A percentile compares a stretch with the other conserved stretches of the same genome.
phyloP scores from a whole-genome alignment of 2,329 filamentous ascomycete species.

The Apiospora phragmitis region DNA sequence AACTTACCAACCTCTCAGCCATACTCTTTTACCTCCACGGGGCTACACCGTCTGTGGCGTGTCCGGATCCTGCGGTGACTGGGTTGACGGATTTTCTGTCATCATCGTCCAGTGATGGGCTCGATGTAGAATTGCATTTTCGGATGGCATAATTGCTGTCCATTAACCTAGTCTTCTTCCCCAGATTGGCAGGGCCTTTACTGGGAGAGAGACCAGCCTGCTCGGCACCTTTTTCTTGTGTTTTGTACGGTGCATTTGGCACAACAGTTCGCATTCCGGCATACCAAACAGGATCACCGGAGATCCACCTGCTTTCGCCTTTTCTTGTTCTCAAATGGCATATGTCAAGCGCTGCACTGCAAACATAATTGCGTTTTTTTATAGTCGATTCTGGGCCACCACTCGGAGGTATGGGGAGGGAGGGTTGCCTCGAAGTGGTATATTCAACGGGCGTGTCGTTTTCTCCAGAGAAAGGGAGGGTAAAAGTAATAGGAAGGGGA shows the following conservation, averaged over 20 bases:
- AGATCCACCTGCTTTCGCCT: conserved; percentile 10
- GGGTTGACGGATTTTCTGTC: conserved; percentile 84
- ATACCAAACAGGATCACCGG: conserved; percentile 13
- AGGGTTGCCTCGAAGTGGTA: not conserved
- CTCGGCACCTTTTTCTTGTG: conserved; percentile 3
- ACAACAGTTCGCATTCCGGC: conserved; percentile 8
- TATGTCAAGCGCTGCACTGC: conserved; percentile 6
- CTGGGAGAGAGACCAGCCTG: not conserved
- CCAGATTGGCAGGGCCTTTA: not conserved
- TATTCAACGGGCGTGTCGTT: not conserved
- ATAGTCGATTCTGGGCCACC: not conserved
- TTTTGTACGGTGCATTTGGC: conserved; percentile 5
- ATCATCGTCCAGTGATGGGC: conserved; percentile 67
- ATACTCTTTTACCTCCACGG: conserved; percentile 83
- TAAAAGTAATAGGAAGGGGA: not conserved
- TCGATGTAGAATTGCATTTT: not conserved
- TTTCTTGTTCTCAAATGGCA: not conserved
- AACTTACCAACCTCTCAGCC: conserved; percentile 51
- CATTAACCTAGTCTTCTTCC: not conserved
- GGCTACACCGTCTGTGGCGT: conserved; percentile 89
- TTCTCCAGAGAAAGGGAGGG: not conserved
- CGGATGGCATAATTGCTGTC: not conserved
- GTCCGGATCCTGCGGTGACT: conserved; percentile 75
- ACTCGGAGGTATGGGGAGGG: not conserved
- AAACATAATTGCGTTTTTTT: conserved; percentile 9